A percentile compares a stretch with the other conserved stretches of the same genome.
phyloP scores from a whole-genome alignment of 306 rosid species.

The Pterocarpus santalinus region DNA sequence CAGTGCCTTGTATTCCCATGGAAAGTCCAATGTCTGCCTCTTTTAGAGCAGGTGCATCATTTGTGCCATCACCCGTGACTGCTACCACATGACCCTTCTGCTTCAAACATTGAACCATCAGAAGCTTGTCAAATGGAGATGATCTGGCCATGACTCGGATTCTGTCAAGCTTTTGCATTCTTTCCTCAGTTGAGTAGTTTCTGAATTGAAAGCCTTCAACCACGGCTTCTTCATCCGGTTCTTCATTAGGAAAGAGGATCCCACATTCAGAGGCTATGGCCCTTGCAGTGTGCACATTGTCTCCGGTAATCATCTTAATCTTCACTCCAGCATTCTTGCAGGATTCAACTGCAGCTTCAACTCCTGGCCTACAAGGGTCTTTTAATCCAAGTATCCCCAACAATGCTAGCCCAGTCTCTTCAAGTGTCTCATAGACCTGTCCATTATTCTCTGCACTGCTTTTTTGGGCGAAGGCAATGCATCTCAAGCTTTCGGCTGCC shows the following conservation, averaged over 20 bases:
- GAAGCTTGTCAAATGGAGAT: slow-evolving; percentile 80
- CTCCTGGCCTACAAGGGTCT: slow-evolving; percentile 82
- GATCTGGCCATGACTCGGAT: slow-evolving; percentile 90
- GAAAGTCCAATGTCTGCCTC: slow-evolving; percentile 94
- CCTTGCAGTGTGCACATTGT: slow-evolving; percentile 85
- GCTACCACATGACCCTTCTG: slow-evolving; percentile 83
- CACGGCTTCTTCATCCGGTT: slow-evolving; percentile 53
- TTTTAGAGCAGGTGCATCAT: slow-evolving; percentile 86
- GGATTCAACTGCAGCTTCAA: slow-evolving; percentile 58
- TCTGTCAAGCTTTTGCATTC: slow-evolving; percentile 68
- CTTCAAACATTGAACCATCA: slow-evolving; percentile 84
- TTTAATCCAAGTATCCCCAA: slow-evolving; percentile 84
- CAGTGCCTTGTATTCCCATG: slow-evolving; percentile 96
- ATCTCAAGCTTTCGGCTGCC: slow-evolving; percentile 87
- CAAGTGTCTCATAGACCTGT: too few species aligned
- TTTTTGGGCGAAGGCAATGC: slow-evolving; percentile 80
- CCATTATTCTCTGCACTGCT: slow-evolving; percentile 1
- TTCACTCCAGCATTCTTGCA: slow-evolving; percentile 82
- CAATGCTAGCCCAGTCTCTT: slow-evolving; percentile 34
- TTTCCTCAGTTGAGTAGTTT: slow-evolving; percentile 70
- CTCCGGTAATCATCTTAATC: slow-evolving; percentile 88
- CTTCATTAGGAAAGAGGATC: slow-evolving; percentile 52
- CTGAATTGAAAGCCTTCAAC: slow-evolving; percentile 79
- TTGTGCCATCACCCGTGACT: slow-evolving; percentile 91
- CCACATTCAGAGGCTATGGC: slow-evolving; percentile 92